These are phyloP conservation scores for Zasmidium citrigriseum DNA, from an alignment of 2,329 filamentous ascomycete species.

Conservation along the genomic window DNA sequence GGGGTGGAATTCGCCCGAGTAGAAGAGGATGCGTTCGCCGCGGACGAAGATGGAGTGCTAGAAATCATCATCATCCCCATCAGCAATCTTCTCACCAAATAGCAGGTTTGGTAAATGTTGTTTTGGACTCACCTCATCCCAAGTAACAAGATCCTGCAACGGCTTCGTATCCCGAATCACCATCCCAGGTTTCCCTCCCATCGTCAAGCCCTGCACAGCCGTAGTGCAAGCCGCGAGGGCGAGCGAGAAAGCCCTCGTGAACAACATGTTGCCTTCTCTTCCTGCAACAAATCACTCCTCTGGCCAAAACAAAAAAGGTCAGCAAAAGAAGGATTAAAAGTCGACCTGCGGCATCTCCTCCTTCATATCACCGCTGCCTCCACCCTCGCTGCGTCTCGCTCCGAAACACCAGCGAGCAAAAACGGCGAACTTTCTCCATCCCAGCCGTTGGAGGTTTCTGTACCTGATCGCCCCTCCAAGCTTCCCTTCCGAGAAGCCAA, in stretches of 20 bases:
- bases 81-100: too few relatives aligned
- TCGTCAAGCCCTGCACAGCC: conserved; percentile 42
- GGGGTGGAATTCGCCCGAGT: conserved; percentile 73
- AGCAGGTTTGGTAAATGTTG: background rate
- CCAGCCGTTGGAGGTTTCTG: background rate
- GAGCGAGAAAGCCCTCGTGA: conserved; percentile 29
- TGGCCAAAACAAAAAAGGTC: background rate
- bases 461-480: background rate
- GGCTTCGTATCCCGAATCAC: conserved; percentile 51
- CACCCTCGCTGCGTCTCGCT: background rate
- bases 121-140: conserved; percentile 57
- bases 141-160: conserved; percentile 64
- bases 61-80: too few relatives aligned
- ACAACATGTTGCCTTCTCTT: conserved; percentile 25
- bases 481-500: background rate
- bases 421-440: background rate
- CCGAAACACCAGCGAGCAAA: background rate
- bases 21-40: conserved; percentile 70
- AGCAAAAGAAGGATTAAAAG: background rate
- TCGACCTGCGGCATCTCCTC: background rate
- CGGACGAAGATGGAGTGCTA: conserved; percentile 66
- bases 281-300: background rate
- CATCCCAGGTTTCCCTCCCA: conserved; percentile 53
- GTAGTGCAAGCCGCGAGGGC: conserved; percentile 22
- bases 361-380: background rate